Evolutionary conservation across 164 flowering plant species (phyloP).

Genomic region (Vitis labrusca): DNA sequence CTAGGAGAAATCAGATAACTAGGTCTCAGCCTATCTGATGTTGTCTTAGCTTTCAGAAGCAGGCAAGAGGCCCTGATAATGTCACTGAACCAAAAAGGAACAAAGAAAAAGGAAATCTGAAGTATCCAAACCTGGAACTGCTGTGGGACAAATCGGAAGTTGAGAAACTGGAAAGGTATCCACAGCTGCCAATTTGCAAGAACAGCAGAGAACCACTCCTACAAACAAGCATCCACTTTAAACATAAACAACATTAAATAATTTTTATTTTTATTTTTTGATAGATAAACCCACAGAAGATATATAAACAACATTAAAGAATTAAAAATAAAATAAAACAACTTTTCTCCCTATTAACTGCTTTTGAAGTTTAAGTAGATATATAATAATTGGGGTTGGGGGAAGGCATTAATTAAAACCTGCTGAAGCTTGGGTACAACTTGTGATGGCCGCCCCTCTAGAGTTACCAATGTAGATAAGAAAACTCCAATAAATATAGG

Average conservation of each 20-base stretch:
- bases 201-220: constrained; percentile 92
- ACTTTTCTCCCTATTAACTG: not conserved
- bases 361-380: not conserved
- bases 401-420: constrained; percentile 30
- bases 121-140: constrained; percentile 72
- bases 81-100: not conserved
- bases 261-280: too few relatives aligned
- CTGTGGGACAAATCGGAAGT: constrained; percentile 88
- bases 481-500: constrained; percentile 83
- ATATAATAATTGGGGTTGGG: too few relatives aligned
- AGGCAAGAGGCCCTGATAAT: too few relatives aligned
- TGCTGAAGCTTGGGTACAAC: constrained; percentile 87
- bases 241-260: not conserved
- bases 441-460: constrained; percentile 82
- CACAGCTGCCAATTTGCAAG: constrained; percentile 92
- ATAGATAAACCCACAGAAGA: not conserved
- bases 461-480: constrained; percentile 60
- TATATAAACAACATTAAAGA: not conserved
- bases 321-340: not conserved
- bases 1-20: too few relatives aligned
- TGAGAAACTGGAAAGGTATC: constrained; percentile 95
- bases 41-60: too few relatives aligned
- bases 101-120: not conserved
- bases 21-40: too few relatives aligned
- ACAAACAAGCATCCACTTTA: constrained; percentile 1